Base-by-base conservation (phyloP, 768 basidiomycete genomes). In the Lactarius pseudohatsudake region DNA sequence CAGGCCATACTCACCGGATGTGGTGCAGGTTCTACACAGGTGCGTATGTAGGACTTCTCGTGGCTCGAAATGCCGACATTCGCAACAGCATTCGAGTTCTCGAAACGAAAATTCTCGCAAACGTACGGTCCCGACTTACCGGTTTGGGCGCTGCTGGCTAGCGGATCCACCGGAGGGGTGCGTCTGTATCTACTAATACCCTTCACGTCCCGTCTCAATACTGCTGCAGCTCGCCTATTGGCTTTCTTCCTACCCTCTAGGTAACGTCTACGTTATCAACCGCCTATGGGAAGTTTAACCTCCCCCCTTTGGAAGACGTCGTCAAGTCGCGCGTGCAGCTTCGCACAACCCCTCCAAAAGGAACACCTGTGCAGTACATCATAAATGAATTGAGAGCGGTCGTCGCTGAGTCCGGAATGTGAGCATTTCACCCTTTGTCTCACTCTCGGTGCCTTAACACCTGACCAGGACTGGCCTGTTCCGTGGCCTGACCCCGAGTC, bases 271-370 rank as follows among this genome's bases (percentile, higher is more conserved):
- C 13, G 16, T 41, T 40, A 26, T 34, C 30, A 22, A 45, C 34
- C 30, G 54, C 32, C 30, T 20, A 41, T 34, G 57, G 22, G n/a
- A 57, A 30, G 8, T 22, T 26, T 38, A 57, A 53, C 11, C 22
- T 32, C 50, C 26, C 15, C 38, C 36, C 28, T 26, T 38, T 32
- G 30, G 7, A 34, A 91, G 95, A 98, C 69, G 92, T 97, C 5
- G 85, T 96, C 38, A 98, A 98, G 79, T 95, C 93, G 4, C 86
- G 94, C 41, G 81, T 97, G 11, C 96, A 98, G 72, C 82, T 96
- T 8, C 86, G 91, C 0, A 72, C 82, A 0, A 84, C 80, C 2
- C 94, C 96, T 0, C 93, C 94, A 10, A 79, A 78, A 43, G 85
- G 92, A 2, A 87, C 84, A 5, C 90, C 90, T 8, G 83, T 86